Base-by-base conservation (phyloP, 2,329 filamentous ascomycete species). In the Aspergillus texensis region DNA sequence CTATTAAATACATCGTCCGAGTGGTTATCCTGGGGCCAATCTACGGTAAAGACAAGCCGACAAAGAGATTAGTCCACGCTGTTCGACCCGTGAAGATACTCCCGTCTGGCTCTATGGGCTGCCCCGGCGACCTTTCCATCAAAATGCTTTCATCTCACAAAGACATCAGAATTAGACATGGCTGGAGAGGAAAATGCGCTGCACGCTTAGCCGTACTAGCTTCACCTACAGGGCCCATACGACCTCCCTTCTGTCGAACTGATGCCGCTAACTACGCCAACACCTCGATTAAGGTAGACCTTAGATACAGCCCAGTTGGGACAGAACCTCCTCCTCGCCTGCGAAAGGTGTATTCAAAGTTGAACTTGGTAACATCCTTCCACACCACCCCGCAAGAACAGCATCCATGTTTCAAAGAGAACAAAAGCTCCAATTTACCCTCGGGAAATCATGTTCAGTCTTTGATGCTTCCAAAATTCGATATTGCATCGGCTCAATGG, bases 81-180 rank as follows among this genome's bases (percentile, higher is more conserved):
- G 43, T 46, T 46, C 43, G 12, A 1, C 43, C 43, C 10, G 43
- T 46, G n/a, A 46, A 14, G 21, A 21, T 46, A 12, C n/a, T 24
- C 2, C 21, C 43, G 0, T 46, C 43, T 6, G 43, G 12, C 6
- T 6, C 1, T 12, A 12, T 46, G 6, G 21, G 14, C 4, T 6
- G 11, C 4, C 3, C 21, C 21, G 8, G 10, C 6, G 11, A 1
- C 10, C 0, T 8, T 24, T 0, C 3, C 21, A 14, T 24, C 11
- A 21, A 14, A 5, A 24, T 2, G 1, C 21, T 26, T 1, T 14
- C 1, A 46, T 26, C 10, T 24, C 4, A 4, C 24, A 24, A 6
- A 46, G 11, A 4, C 4, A 1, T 46, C 2, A 14, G 9, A 26
- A 46, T 26, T 1, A 46, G 12, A 46, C 4, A 12, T 24, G 10